A percentile compares a stretch with the other conserved stretches of the same genome.
These are phyloP conservation scores for Candida hispaniensis DNA, from an alignment of 805 yeast genomes.

Conservation along the genomic window DNA sequence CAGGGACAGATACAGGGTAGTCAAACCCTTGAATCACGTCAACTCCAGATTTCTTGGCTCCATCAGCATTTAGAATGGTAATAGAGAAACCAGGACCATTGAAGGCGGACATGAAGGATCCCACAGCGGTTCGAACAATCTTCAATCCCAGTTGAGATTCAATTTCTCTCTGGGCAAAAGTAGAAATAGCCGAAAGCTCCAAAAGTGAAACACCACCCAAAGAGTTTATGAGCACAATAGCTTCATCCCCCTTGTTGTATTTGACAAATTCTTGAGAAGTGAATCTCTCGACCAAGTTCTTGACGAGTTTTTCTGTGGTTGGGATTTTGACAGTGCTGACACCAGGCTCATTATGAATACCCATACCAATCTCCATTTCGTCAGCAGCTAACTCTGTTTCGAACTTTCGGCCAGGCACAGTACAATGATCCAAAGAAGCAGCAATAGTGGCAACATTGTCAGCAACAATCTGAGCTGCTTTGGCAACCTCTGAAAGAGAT, in stretches of 20 bases:
- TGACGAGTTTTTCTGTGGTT: conserved; percentile 46
- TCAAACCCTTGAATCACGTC: conserved; percentile 50
- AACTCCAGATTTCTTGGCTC: conserved; percentile 32
- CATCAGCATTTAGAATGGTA: conserved; percentile 60
- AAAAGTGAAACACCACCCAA: conserved; percentile 82
- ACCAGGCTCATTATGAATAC: conserved; percentile 94
- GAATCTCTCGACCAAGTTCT: conserved; percentile 47
- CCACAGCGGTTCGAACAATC: conserved; percentile 62
- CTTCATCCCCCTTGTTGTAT: conserved; percentile 51
- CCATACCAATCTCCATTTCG: conserved; percentile 87
- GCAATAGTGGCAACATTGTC: conserved; percentile 74
- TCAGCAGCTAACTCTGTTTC: conserved; percentile 43
- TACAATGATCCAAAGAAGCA: conserved; percentile 78
- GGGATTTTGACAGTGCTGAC: conserved; percentile 57
- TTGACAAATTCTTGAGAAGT: conserved; percentile 76
- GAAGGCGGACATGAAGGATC: conserved; percentile 79
- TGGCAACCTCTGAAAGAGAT: conserved; percentile 43
- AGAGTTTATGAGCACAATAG: conserved; percentile 65
- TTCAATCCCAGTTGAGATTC: conserved; percentile 41
- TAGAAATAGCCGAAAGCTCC: conserved; percentile 63
- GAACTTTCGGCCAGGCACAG: conserved; percentile 71
- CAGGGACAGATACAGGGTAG: conserved; percentile 66
- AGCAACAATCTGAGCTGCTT: conserved; percentile 50
- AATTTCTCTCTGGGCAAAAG: conserved; percentile 45
- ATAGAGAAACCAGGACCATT: conserved; percentile 88